Conservation (phyloP, 345 rosid genomes). For the Isatis tinctoria region DNA sequence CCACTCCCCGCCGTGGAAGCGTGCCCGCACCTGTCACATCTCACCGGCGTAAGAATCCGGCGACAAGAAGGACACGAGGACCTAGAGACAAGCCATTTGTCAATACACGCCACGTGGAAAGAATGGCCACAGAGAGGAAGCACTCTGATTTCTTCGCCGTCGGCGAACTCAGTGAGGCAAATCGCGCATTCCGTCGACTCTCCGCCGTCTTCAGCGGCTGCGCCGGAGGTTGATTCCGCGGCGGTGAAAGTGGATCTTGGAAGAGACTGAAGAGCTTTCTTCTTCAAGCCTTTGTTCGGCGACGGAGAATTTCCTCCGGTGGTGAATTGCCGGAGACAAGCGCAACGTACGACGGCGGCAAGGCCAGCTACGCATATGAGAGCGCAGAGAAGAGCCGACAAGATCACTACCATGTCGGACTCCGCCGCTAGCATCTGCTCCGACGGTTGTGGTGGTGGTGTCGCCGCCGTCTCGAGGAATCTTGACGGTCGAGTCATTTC, state of each 20-base stretch:
- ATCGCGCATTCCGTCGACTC: constrained; percentile 48
- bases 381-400: constrained; percentile 71
- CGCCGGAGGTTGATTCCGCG: constrained; percentile 1
- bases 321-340: constrained; percentile 42
- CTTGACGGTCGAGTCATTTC: constrained; percentile 38
- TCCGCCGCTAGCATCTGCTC: constrained; percentile 35
- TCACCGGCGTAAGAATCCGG: constrained; percentile 40
- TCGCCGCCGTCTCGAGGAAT: constrained; percentile 21
- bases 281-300: constrained; percentile 63
- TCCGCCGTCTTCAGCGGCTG: not conserved
- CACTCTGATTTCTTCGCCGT: constrained; percentile 54
- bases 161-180: constrained; percentile 46
- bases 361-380: constrained; percentile 68
- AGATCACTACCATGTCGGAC: constrained; percentile 58
- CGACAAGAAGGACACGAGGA: constrained; percentile 75
- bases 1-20: constrained; percentile 13
- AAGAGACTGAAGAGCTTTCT: constrained; percentile 58
- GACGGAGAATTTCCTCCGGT: not conserved
- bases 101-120: constrained; percentile 58
- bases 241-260: constrained; percentile 58
- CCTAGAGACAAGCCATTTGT: constrained; percentile 56
- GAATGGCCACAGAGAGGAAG: constrained; percentile 60
- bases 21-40: constrained; percentile 27
- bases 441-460: constrained; percentile 42
- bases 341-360: constrained; percentile 57